Percentiles rank a stretch among this genome's conserved stretches.
Evolutionary conservation across 495 filamentous ascomycete species (phyloP).

Genomic region (Aeminium ludgeri): DNA sequence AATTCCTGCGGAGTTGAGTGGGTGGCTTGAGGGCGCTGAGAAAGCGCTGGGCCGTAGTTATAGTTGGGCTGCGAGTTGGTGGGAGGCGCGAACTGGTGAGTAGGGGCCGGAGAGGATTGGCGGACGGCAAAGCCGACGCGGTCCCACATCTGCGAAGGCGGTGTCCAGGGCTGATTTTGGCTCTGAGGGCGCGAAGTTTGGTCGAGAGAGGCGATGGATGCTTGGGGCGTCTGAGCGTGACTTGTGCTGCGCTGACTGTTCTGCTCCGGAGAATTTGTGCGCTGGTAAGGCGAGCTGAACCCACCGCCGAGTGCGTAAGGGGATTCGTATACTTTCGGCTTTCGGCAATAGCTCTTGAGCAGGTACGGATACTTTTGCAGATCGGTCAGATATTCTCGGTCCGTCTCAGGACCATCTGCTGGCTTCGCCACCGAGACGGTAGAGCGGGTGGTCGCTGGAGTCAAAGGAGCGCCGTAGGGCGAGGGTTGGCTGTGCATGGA

Average conservation of each 20-base stretch:
- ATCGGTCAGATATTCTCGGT: conserved; percentile 19
- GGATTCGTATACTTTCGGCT: conserved; percentile 21
- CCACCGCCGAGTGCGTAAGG: conserved; percentile 21
- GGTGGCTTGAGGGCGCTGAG: conserved; percentile 1
- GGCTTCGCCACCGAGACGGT: conserved; percentile 2
- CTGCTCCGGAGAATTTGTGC: background rate
- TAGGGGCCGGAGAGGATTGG: background rate
- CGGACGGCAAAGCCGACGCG: background rate
- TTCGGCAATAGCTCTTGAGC: conserved; percentile 22
- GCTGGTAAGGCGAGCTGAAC: conserved; percentile 20
- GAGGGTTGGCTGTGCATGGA: conserved; percentile 7
- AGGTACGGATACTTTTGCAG: conserved; percentile 26
- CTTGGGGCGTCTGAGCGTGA: conserved; percentile 6
- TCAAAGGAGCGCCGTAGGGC: conserved; percentile 9
- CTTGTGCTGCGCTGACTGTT: background rate
- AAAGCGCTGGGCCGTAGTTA: background rate
- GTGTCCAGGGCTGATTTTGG: conserved; percentile 15
- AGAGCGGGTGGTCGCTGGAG: conserved; percentile 12
- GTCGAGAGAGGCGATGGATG: background rate
- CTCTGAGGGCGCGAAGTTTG: background rate
- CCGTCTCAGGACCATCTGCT: conserved; percentile 5
- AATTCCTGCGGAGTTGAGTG: conserved; percentile 14
- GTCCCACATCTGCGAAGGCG: conserved; percentile 14
- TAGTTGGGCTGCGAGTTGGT: background rate
- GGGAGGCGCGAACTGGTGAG: background rate